Percentiles rank a stretch among this genome's conserved stretches.
These are phyloP conservation scores for Colletotrichum coccodes DNA, from an alignment of 2,329 filamentous ascomycete genomes.

Conservation along the genomic window DNA sequence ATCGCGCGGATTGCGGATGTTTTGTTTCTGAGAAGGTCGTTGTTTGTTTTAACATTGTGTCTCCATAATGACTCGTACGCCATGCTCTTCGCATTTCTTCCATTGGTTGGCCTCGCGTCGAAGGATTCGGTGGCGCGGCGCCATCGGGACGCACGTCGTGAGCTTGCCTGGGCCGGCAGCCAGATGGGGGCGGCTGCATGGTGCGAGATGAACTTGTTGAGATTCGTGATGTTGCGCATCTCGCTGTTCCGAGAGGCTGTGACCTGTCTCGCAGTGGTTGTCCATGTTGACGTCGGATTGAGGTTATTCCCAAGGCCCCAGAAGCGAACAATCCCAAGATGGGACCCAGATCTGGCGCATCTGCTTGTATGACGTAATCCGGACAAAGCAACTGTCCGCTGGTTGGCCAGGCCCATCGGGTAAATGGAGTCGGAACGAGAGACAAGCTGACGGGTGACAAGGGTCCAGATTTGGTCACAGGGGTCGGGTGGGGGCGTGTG, in stretches of 20 bases:
- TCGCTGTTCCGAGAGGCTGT: not conserved
- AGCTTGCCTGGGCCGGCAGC: not conserved
- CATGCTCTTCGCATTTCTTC: not conserved
- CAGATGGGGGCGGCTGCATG: not conserved
- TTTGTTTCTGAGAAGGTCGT: not conserved
- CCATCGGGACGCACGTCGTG: not conserved
- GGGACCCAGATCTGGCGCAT: not conserved
- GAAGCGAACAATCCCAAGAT: not conserved
- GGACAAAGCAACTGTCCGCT: not conserved
- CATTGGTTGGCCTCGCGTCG: constrained; percentile 9
- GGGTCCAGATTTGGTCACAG: constrained; percentile 4
- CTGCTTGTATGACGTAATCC: constrained; percentile 15
- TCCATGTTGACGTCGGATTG: not conserved
- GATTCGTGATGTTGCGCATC: not conserved
- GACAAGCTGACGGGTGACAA: constrained; percentile 10
- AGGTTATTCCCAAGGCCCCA: not conserved
- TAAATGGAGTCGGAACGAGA: not conserved
- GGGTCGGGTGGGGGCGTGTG: not conserved
- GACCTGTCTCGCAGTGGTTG: no score
- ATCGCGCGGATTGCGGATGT: not conserved
- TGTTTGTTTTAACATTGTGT: not conserved
- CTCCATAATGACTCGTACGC: constrained; percentile 17
- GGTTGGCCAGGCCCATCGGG: not conserved
- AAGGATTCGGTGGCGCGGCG: constrained; percentile 17
- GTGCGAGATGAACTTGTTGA: not conserved